Conservation (phyloP, 2,329 filamentous ascomycete species). For the Fusarium temperatum region DNA sequence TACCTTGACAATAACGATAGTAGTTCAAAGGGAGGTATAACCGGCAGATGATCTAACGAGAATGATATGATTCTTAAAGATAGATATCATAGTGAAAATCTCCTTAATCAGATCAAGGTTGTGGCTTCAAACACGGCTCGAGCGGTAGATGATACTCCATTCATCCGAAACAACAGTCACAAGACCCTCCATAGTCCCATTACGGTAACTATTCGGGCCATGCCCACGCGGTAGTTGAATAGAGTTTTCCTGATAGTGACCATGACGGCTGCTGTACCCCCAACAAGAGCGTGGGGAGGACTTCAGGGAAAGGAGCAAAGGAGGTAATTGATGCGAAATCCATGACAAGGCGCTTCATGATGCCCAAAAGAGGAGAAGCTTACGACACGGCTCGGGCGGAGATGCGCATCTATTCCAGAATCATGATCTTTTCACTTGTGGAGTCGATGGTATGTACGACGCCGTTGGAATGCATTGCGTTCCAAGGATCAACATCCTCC, state of each 20-base stretch:
- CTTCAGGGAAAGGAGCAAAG: not conserved
- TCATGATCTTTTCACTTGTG: too few species aligned
- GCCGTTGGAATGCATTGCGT: not conserved
- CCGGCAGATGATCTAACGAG: not conserved
- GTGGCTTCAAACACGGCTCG: not conserved
- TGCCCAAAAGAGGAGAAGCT: not conserved
- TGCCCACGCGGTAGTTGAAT: not conserved
- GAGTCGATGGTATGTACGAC: not conserved
- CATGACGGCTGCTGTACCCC: too few species aligned
- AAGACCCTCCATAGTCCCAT: not conserved
- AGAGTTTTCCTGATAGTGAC: not conserved
- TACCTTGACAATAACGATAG: too few species aligned
- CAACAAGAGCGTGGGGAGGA: not conserved
- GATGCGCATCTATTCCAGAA: not conserved
- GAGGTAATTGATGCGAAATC: not conserved
- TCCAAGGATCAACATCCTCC: not conserved
- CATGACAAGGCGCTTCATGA: not conserved
- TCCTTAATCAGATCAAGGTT: too few species aligned
- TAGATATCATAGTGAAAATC: too few species aligned
- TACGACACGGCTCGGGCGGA: not conserved
- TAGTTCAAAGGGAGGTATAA: not conserved
- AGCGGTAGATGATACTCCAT: not conserved
- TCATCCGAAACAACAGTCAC: not conserved
- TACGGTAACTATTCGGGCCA: not conserved
- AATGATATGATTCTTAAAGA: not conserved